Evolutionary conservation across 345 rosid genomes (phyloP).

Genomic region (Reutealis trisperma): DNA sequence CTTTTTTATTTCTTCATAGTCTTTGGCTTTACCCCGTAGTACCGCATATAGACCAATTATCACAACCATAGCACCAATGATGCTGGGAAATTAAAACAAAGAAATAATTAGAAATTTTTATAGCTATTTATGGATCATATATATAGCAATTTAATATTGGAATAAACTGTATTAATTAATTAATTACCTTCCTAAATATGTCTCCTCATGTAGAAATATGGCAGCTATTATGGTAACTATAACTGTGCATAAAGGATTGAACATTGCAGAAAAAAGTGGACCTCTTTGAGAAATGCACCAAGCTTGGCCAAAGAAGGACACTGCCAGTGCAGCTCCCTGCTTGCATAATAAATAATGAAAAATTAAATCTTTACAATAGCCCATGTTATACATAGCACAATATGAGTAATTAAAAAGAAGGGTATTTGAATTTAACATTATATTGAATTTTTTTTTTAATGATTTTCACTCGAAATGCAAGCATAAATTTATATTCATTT

Average conservation of each 20-base stretch:
- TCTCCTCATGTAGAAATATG: slow-evolving; percentile 29
- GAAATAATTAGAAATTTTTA: not conserved
- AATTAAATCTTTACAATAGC: not conserved
- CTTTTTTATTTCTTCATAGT: not conserved
- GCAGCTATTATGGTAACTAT: slow-evolving; percentile 33
- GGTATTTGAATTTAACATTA: no score
- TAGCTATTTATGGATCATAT: no score
- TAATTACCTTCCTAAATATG: not conserved
- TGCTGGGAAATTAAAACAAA: slow-evolving; percentile 9
- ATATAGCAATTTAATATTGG: no score
- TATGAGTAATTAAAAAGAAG: not conserved
- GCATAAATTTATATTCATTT: no score
- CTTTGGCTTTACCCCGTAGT: slow-evolving; percentile 38
- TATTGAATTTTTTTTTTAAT: no score
- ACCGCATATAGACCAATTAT: slow-evolving; percentile 20
- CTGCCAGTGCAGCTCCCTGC: not conserved
- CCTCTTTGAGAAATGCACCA: slow-evolving; percentile 28
- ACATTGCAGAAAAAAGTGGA: slow-evolving; percentile 21
- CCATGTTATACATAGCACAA: not conserved
- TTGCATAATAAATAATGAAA: not conserved
- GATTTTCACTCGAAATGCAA: no score
- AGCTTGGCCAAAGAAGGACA: not conserved
- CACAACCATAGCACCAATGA: slow-evolving; percentile 29
- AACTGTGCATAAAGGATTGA: slow-evolving; percentile 30
- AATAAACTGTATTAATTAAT: no score